Evolutionary conservation across 2,329 filamentous ascomycete genomes (phyloP).

Genomic region (Cryphonectria japonica): DNA sequence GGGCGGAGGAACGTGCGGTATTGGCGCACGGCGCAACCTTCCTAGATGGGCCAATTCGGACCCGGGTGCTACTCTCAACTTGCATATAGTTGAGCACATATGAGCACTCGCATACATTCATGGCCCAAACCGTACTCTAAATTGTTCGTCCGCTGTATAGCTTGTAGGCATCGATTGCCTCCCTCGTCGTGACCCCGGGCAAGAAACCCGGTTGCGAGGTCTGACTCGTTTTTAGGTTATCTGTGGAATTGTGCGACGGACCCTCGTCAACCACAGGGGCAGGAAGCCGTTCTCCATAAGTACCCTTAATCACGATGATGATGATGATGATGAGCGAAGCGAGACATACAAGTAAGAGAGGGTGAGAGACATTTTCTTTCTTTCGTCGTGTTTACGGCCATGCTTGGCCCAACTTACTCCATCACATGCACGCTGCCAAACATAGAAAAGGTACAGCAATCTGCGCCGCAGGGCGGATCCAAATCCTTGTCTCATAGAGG

Average conservation of each 20-base stretch:
- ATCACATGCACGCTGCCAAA: conserved; percentile 11
- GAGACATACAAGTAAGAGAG: background rate
- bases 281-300: background rate
- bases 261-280: background rate
- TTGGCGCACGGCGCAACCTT: background rate
- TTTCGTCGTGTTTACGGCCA: background rate
- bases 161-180: background rate
- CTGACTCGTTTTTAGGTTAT: background rate
- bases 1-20: background rate
- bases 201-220: background rate
- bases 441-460: conserved; percentile 7
- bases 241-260: background rate
- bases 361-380: background rate
- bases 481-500: background rate
- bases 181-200: background rate
- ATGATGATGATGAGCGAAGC: background rate
- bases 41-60: conserved; percentile 1
- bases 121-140: background rate
- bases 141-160: background rate
- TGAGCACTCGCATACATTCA: background rate
- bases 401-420: background rate
- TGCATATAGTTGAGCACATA: background rate
- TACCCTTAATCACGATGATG: background rate
- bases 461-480: conserved; percentile 14
- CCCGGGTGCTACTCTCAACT: background rate